Conservation (phyloP, 495 filamentous ascomycete species). For the Viridothelium virens region DNA sequence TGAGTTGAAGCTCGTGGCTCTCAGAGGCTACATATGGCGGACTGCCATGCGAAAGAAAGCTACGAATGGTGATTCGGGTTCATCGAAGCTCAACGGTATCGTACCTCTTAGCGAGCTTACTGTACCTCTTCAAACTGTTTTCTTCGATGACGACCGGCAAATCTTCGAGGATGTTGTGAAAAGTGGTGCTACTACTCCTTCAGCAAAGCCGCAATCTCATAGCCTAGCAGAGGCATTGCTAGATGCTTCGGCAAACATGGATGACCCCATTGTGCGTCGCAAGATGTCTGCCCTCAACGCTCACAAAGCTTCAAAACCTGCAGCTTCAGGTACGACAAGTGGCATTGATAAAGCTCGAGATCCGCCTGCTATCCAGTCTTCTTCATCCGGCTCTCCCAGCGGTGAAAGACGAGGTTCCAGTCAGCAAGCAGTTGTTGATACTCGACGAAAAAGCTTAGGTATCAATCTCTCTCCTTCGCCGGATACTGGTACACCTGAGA, state of each 20-base stretch:
- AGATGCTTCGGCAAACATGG: slow-evolving; percentile 77
- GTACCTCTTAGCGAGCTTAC: slow-evolving; percentile 61
- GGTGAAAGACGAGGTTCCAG: slow-evolving; percentile 1
- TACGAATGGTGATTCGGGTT: slow-evolving; percentile 19
- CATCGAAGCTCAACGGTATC: slow-evolving; percentile 53
- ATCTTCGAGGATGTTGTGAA: slow-evolving; percentile 35
- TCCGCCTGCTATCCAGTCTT: not conserved
- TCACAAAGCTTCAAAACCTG: slow-evolving; percentile 25
- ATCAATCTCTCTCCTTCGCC: not conserved
- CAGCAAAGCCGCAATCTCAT: slow-evolving; percentile 38
- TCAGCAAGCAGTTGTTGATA: not conserved
- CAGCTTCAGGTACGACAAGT: not conserved
- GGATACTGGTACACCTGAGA: not conserved
- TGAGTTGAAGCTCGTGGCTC: slow-evolving; percentile 77
- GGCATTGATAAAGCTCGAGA: not conserved
- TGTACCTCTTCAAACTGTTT: slow-evolving; percentile 76
- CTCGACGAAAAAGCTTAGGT: not conserved
- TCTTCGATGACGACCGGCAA: slow-evolving; percentile 70
- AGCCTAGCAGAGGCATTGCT: slow-evolving; percentile 86
- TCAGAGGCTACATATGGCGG: slow-evolving; percentile 90
- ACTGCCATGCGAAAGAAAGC: slow-evolving; percentile 58
- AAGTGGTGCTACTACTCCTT: slow-evolving; percentile 23
- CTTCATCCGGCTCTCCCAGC: slow-evolving; percentile 1
- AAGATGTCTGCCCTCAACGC: slow-evolving; percentile 48
- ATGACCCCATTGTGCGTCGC: slow-evolving; percentile 54